Conservation (phyloP, 2,329 filamentous ascomycete species). For the Teratosphaeria viscida region DNA sequence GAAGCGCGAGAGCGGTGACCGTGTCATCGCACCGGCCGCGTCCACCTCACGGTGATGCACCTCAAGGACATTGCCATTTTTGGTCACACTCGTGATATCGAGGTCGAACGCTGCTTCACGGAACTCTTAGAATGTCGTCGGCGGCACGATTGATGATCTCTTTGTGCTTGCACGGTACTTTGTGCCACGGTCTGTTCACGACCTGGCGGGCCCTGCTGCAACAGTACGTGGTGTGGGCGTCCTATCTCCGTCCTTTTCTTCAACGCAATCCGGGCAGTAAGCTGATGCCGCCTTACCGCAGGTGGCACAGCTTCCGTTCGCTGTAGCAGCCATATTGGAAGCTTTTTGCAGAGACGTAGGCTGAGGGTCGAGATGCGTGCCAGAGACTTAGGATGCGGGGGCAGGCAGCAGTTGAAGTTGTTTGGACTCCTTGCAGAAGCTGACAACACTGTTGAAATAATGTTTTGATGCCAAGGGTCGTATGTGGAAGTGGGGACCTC, state of each 20-base stretch:
- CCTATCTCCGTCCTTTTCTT: neutral
- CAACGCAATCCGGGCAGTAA: neutral
- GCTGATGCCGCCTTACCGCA: neutral
- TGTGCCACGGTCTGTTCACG: conserved; percentile 4
- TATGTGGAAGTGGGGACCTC: too few species aligned
- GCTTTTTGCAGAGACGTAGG: neutral
- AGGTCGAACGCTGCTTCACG: conserved; percentile 5
- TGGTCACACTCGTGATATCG: conserved; percentile 1
- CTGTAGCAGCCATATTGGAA: neutral
- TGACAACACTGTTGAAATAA: neutral
- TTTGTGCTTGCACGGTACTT: conserved; percentile 2
- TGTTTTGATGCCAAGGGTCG: neutral
- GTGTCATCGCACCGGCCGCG: neutral
- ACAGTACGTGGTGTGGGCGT: conserved; percentile 3
- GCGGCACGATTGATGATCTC: conserved; percentile 11
- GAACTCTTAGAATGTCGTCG: conserved; percentile 6
- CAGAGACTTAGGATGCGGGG: neutral
- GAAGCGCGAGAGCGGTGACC: conserved; percentile 3
- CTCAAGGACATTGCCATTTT: neutral
- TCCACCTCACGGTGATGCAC: neutral
- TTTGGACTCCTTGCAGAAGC: neutral
- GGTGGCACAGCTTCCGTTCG: neutral
- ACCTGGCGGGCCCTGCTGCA: conserved; percentile 9
- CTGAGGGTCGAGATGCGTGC: neutral
- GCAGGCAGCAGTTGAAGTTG: neutral